A percentile compares a stretch with the other conserved stretches of the same genome.
phyloP scores from a whole-genome alignment of 2,329 filamentous ascomycete species.

The Fusarium papillatum region DNA sequence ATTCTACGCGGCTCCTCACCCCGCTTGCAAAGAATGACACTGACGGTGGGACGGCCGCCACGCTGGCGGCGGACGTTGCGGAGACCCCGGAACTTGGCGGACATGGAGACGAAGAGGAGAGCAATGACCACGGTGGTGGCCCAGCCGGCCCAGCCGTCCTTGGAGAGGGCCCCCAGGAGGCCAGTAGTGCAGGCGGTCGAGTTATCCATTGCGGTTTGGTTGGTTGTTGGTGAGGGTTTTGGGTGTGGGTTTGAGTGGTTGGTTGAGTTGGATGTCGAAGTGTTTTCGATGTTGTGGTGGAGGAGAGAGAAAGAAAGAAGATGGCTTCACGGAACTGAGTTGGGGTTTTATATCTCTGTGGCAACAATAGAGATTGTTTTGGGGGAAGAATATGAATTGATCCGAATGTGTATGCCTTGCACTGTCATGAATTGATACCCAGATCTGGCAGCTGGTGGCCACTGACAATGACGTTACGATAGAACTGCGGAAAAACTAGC shows the following conservation, averaged over 20 bases:
- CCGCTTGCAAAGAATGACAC: too few relatives aligned
- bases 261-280: neutral
- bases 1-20: neutral
- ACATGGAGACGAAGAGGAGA: too few relatives aligned
- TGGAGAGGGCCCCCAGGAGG: neutral
- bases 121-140: neutral
- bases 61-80: too few relatives aligned
- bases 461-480: neutral
- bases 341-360: neutral
- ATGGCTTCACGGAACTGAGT: neutral
- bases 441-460: neutral
- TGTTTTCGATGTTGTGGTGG: neutral
- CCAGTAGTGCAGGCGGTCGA: neutral
- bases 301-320: neutral
- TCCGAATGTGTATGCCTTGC: neutral
- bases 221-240: neutral
- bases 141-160: neutral
- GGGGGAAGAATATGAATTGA: neutral
- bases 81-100: too few relatives aligned
- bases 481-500: neutral
- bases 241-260: neutral
- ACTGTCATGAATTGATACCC: neutral
- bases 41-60: too few relatives aligned
- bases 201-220: neutral
- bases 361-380: neutral